Evolutionary conservation across 805 yeast genomes (phyloP).

Genomic region (Candida insectalens): DNA sequence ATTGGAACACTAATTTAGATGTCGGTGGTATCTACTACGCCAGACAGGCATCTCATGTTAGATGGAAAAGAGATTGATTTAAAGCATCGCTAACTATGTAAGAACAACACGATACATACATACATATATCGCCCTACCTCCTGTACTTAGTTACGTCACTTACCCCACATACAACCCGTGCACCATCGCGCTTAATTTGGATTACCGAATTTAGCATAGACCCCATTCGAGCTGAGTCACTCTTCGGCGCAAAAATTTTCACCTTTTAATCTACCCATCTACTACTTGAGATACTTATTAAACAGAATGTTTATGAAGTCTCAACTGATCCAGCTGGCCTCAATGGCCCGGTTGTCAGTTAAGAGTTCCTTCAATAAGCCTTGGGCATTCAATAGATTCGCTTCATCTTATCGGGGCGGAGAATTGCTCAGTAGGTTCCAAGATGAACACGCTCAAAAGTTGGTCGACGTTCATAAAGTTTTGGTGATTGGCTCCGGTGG

Average conservation of each 20-base stretch:
- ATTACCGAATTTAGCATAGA: neutral
- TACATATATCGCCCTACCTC: too few species aligned
- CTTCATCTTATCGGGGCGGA: constrained; percentile 48
- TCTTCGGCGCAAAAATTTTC: constrained; percentile 3
- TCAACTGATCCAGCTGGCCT: too few species aligned
- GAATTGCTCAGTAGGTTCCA: constrained; percentile 46
- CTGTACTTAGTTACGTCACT: too few species aligned
- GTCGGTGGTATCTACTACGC: constrained; percentile 61
- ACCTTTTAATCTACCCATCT: neutral
- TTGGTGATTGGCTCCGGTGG: constrained; percentile 97
- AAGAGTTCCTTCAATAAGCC: too few species aligned
- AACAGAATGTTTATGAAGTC: constrained; percentile 1
- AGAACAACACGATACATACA: neutral
- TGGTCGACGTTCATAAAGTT: constrained; percentile 82
- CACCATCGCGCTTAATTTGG: neutral
- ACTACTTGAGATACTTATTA: neutral
- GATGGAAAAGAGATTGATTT: constrained; percentile 45
- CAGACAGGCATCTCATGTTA: constrained; percentile 36
- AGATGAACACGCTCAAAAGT: constrained; percentile 50
- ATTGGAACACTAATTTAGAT: constrained; percentile 52
- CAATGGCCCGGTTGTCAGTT: neutral
- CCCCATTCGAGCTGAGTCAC: too few species aligned
- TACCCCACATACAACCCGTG: neutral
- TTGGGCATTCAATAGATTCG: too few species aligned
- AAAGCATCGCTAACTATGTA: neutral